Conservation (phyloP, 148 eudicot genomes). For the Nepenthes gracilis region DNA sequence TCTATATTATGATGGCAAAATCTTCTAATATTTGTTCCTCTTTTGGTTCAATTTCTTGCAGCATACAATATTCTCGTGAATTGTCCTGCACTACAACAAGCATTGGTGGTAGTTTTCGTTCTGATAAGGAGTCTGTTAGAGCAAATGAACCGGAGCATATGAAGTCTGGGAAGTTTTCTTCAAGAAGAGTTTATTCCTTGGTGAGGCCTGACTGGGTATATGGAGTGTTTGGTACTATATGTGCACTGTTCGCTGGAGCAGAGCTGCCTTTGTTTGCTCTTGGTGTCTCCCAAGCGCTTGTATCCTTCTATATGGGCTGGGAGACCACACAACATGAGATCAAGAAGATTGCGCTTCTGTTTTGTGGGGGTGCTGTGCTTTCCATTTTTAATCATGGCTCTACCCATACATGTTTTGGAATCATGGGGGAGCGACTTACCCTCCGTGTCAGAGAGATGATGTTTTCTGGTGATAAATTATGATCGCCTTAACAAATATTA, state of each 20-base stretch:
- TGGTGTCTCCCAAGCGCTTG: constrained; percentile 87
- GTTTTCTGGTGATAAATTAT: constrained; percentile 51
- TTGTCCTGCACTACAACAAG: constrained; percentile 21
- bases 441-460: constrained; percentile 76
- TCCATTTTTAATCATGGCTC: constrained; percentile 25
- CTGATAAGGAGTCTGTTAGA: constrained; percentile 52
- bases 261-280: constrained; percentile 92
- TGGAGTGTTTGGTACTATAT: constrained; percentile 59
- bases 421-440: constrained; percentile 87
- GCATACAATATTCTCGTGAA: neutral
- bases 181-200: constrained; percentile 67
- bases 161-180: constrained; percentile 31
- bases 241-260: constrained; percentile 68
- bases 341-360: constrained; percentile 64
- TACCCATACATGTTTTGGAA: constrained; percentile 60
- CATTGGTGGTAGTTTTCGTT: constrained; percentile 67
- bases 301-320: constrained; percentile 93
- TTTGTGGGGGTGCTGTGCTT: constrained; percentile 61
- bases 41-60: neutral
- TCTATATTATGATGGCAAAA: neutral
- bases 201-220: constrained; percentile 82
- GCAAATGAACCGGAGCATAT: constrained; percentile 34
- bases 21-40: neutral
- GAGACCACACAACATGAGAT: constrained; percentile 64
- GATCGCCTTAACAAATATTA: neutral